These are phyloP conservation scores for Byssothecium circinans DNA, from an alignment of 2,329 filamentous ascomycete genomes.

Conservation along the genomic window DNA sequence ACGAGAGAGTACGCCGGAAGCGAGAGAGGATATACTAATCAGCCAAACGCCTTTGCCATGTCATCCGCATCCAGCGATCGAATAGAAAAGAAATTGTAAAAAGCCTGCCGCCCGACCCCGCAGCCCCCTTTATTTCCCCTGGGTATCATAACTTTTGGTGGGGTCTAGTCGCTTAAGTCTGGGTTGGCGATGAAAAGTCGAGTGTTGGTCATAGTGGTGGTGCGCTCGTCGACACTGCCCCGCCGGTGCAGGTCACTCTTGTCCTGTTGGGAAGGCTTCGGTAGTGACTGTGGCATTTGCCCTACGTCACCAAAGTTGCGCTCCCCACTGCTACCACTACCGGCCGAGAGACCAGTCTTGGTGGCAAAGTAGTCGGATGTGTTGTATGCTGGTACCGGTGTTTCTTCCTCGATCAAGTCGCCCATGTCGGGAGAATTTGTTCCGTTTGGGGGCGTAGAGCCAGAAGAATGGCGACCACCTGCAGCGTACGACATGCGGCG, in stretches of 20 bases:
- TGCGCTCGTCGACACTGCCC: conserved; percentile 82
- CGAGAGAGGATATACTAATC: background rate
- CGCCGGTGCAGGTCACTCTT: conserved; percentile 69
- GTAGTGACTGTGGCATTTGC: conserved; percentile 48
- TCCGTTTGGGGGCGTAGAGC: conserved; percentile 57
- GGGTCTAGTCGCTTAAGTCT: conserved; percentile 58
- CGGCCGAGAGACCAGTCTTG: conserved; percentile 46
- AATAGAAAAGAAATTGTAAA: background rate
- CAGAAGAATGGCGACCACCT: conserved; percentile 53
- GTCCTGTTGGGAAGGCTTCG: conserved; percentile 46
- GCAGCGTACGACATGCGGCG: conserved; percentile 43
- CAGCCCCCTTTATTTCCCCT: conserved; percentile 3
- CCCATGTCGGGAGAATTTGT: conserved; percentile 46
- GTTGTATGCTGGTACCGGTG: conserved; percentile 47
- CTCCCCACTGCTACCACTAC: conserved; percentile 48
- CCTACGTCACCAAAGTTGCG: conserved; percentile 58
- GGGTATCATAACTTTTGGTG: conserved; percentile 32
- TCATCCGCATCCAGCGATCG: conserved; percentile 1
- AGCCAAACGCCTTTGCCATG: conserved; percentile 3
- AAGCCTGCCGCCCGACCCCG: background rate
- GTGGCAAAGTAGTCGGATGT: conserved; percentile 49
- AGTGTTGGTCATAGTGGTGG: conserved; percentile 68
- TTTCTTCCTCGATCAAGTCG: conserved; percentile 49
- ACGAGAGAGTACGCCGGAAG: conserved; percentile 3
- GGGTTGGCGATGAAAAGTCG: conserved; percentile 86